Evolutionary conservation across 371 early-diverging fungal species (phyloP), one percentile per base, ranked within the genome.

Genomic region (Thermomucor indicae-seudaticae): DNA sequence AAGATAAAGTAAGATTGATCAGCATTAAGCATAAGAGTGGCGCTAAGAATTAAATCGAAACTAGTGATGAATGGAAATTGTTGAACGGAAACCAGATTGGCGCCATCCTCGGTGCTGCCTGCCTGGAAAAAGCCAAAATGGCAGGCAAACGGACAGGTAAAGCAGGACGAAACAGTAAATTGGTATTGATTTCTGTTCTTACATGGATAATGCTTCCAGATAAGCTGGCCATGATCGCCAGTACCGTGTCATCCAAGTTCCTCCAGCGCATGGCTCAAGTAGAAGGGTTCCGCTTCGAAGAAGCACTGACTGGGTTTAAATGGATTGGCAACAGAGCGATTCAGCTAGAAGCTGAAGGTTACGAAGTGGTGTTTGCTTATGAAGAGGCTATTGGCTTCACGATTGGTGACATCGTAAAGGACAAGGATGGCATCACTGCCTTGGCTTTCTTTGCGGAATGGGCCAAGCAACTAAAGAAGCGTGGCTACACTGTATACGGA

Each of bases 301-400:
- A 95, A 58, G 90, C 96, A 3, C 68, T 96, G 47, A 97, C 97
- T 23, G 97, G 97, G 7, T 96, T 97, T 78, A 97, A 97, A 64
- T 95, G 93, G 91, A 84, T 96, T 51, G 92, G 92, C 17, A 95
- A 95, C 67, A 72, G 79, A 29, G 86, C 91, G 11, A 78, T 86
- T 53, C 71, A 82, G 23, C 68, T 90, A 22, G 70, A 75, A 34
- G 42, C 55, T 0, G 72, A 83, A 48, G 87, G 89, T 6, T 75
- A 79, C 39, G 35, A 76, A 31, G 84, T 86, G 8, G 62, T 83
- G 14, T 93, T 97, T 60, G 92, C 90, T 8, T 97, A 84, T 59
- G 97, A 97, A 65, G 96, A 97, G 69, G 96, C 97, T 12, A 92
- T 97, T 51, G 95, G 95, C 17, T 93, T 85, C 58, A 89, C 90